These are phyloP conservation scores for Dipsacomyces acuminosporus DNA, from an alignment of 371 early-diverging fungal species.

Conservation along the genomic window DNA sequence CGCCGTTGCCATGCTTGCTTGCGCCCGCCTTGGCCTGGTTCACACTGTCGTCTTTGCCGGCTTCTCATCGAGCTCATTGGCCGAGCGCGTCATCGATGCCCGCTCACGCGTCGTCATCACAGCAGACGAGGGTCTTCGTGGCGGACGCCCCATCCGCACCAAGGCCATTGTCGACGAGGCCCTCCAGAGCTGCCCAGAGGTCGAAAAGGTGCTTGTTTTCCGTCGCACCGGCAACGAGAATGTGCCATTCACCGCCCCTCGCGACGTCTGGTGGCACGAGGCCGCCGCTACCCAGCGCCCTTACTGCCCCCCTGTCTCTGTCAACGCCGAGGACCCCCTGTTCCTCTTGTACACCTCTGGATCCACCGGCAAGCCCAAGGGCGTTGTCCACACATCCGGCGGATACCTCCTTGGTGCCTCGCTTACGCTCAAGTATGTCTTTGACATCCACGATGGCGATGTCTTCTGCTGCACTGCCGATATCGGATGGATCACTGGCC, in stretches of 20 bases:
- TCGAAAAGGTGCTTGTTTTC: slow-evolving; percentile 82
- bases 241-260: slow-evolving; percentile 64
- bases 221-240: slow-evolving; percentile 74
- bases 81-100: slow-evolving; percentile 77
- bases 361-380: slow-evolving; percentile 94
- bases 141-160: slow-evolving; percentile 80
- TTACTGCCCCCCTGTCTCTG: slow-evolving; percentile 74
- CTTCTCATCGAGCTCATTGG: slow-evolving; percentile 82
- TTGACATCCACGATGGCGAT: slow-evolving; percentile 83
- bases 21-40: slow-evolving; percentile 87
- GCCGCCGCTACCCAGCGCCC: slow-evolving; percentile 66
- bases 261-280: slow-evolving; percentile 89
- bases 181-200: slow-evolving; percentile 61
- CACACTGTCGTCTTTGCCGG: slow-evolving; percentile 95
- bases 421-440: slow-evolving; percentile 82
- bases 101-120: slow-evolving; percentile 74
- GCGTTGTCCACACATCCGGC: slow-evolving; percentile 86
- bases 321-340: slow-evolving; percentile 91
- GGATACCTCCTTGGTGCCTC: slow-evolving; percentile 92
- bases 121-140: slow-evolving; percentile 83
- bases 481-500: slow-evolving; percentile 81
- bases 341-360: slow-evolving; percentile 97
- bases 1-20: slow-evolving; percentile 85
- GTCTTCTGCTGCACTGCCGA: slow-evolving; percentile 81
- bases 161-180: slow-evolving; percentile 92